A percentile compares a stretch with the other conserved stretches of the same genome.
phyloP scores from a whole-genome alignment of 345 rosid genomes.

The Microcos paniculata region DNA sequence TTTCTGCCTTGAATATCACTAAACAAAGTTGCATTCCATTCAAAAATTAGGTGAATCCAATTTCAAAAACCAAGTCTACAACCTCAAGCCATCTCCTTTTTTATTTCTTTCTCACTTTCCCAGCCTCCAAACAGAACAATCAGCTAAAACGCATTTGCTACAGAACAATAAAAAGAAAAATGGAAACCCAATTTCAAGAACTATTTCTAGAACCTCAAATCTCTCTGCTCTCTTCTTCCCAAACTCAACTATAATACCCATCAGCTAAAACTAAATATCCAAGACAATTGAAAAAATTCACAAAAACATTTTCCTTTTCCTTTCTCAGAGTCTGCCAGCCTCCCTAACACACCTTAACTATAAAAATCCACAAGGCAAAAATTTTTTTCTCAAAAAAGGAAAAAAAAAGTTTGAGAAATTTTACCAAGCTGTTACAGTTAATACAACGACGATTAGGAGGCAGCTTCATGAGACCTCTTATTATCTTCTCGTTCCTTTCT shows the following conservation, averaged over 20 bases:
- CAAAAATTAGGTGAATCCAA: not conserved
- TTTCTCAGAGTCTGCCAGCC: not conserved
- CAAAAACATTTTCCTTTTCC: not conserved
- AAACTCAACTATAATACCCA: not conserved
- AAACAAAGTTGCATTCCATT: not conserved
- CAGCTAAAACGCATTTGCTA: not conserved
- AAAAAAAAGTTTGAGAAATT: not conserved
- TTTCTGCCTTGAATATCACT: not conserved
- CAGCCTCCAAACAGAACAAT: not conserved
- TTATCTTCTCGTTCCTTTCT: conserved; percentile 91
- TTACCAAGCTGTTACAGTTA: conserved; percentile 94
- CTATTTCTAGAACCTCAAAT: not conserved
- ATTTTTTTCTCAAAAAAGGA: not conserved
- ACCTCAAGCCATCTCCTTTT: not conserved
- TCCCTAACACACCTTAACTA: not conserved
- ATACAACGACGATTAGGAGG: conserved; percentile 97
- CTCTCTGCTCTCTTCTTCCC: not conserved
- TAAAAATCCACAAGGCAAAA: not conserved
- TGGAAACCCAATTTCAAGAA: not conserved
- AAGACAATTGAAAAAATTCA: not conserved
- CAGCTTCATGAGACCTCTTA: conserved; percentile 95
- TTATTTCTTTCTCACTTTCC: not conserved
- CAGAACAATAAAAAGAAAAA: not conserved
- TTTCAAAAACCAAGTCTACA: not conserved
- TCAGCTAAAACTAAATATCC: not conserved